A percentile compares a stretch with the other conserved stretches of the same genome.
These are phyloP conservation scores for Silene conica DNA, from an alignment of 148 eudicot genomes.

Conservation along the genomic window DNA sequence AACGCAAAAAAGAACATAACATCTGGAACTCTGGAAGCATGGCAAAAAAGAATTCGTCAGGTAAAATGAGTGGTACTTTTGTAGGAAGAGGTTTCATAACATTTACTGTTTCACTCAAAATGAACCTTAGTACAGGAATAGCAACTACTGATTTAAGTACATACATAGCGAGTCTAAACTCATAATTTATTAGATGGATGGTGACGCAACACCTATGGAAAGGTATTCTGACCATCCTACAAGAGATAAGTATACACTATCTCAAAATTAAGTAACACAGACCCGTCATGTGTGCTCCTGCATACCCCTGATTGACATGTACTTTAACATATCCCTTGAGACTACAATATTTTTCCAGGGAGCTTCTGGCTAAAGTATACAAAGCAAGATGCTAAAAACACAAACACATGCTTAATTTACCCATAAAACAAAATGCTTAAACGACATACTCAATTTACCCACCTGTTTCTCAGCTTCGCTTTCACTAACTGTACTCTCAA, in stretches of 20 bases:
- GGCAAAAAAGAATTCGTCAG: background rate
- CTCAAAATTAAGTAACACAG: too few relatives aligned
- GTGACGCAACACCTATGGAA: too few relatives aligned
- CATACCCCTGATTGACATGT: background rate
- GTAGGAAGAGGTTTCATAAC: background rate
- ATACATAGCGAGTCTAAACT: too few relatives aligned
- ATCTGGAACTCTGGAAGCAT: background rate
- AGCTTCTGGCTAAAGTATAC: background rate
- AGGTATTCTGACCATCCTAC: too few relatives aligned
- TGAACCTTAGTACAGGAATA: too few relatives aligned
- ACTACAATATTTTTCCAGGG: background rate
- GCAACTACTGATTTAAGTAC: too few relatives aligned
- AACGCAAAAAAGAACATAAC: too few relatives aligned
- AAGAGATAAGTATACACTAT: too few relatives aligned
- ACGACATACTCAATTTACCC: constrained; percentile 6
- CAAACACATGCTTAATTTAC: too few relatives aligned
- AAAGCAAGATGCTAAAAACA: background rate
- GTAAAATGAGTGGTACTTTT: background rate
- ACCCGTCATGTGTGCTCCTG: too few relatives aligned
- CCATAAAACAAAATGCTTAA: background rate
- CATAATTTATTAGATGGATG: too few relatives aligned
- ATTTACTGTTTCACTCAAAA: background rate
- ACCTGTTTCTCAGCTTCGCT: constrained; percentile 89
- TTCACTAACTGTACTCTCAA: constrained; percentile 58
- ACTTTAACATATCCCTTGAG: background rate